phyloP scores from a whole-genome alignment of 2,329 filamentous ascomycete species.

The Xylaria sp. region DNA sequence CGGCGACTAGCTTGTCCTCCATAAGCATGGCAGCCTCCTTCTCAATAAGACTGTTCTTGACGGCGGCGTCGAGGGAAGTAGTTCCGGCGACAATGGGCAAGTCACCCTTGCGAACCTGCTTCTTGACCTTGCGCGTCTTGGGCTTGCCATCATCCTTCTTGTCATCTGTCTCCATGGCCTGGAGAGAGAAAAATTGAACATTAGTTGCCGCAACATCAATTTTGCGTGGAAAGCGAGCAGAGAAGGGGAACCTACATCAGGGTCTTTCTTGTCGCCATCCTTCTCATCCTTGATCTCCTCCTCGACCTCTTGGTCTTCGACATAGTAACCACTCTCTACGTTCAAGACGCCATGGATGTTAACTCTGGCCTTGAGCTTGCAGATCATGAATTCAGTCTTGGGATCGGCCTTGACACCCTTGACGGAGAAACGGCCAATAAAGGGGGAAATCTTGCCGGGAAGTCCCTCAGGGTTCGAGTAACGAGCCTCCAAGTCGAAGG shows the following conservation, averaged over 20 bases:
- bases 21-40: slow-evolving; percentile 87
- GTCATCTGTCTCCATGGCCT: slow-evolving; percentile 83
- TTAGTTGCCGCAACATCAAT: slow-evolving; percentile 2
- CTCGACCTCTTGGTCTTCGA: slow-evolving; percentile 96
- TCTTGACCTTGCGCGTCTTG: slow-evolving; percentile 96
- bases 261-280: slow-evolving; percentile 56
- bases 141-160: slow-evolving; percentile 58
- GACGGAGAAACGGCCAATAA: slow-evolving; percentile 96
- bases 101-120: slow-evolving; percentile 97
- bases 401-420: slow-evolving; percentile 93
- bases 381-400: slow-evolving; percentile 98
- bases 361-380: slow-evolving; percentile 96
- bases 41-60: slow-evolving; percentile 67
- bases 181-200: slow-evolving; percentile 7
- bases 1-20: slow-evolving; percentile 96
- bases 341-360: slow-evolving; percentile 96
- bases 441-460: slow-evolving; percentile 84
- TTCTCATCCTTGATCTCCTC: slow-evolving; percentile 77
- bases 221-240: not conserved
- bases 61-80: slow-evolving; percentile 64
- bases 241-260: slow-evolving; percentile 57
- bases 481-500: slow-evolving; percentile 91
- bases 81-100: slow-evolving; percentile 82
- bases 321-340: slow-evolving; percentile 94
- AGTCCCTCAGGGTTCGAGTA: slow-evolving; percentile 83